A percentile compares a stretch with the other conserved stretches of the same genome.
Evolutionary conservation across 768 basidiomycete genomes (phyloP).

Genomic region (Serendipita sp.): DNA sequence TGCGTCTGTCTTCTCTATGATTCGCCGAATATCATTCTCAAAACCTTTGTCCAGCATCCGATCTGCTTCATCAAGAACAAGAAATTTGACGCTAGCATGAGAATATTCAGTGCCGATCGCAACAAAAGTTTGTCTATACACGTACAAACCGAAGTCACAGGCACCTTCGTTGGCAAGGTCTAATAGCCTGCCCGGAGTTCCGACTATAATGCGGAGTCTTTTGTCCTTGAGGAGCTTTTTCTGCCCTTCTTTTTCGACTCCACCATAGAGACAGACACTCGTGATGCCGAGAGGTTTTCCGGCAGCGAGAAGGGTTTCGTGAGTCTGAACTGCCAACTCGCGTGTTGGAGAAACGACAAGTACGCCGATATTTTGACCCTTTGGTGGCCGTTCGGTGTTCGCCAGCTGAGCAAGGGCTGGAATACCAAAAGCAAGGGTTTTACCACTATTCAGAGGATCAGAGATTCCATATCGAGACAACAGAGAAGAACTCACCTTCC

Average conservation of each 20-base stretch:
- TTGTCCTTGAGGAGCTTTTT: constrained; percentile 44
- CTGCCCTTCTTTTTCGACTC: constrained; percentile 83
- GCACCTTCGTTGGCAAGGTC: constrained; percentile 82
- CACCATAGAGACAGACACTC: constrained; percentile 84
- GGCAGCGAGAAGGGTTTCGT: constrained; percentile 60
- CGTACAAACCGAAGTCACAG: constrained; percentile 65
- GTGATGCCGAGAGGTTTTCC: constrained; percentile 61
- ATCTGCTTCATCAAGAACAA: constrained; percentile 96
- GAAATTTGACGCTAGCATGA: constrained; percentile 54
- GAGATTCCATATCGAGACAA: background rate
- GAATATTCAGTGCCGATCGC: background rate
- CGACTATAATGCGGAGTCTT: constrained; percentile 58
- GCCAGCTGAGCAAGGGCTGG: constrained; percentile 62
- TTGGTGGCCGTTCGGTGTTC: constrained; percentile 24
- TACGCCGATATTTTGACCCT: constrained; percentile 24
- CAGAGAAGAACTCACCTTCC: constrained; percentile 41
- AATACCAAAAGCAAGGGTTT: constrained; percentile 91
- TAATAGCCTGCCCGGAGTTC: constrained; percentile 85
- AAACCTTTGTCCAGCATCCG: constrained; percentile 97
- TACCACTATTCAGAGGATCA: constrained; percentile 42
- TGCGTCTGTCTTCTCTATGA: constrained; percentile 62
- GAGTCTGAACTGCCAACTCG: constrained; percentile 91
- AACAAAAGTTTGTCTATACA: constrained; percentile 12
- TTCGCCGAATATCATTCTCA: constrained; percentile 89
- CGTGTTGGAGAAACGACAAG: constrained; percentile 89